phyloP scores from a whole-genome alignment of 2,329 filamentous ascomycete species.

The Amphichorda felina region DNA sequence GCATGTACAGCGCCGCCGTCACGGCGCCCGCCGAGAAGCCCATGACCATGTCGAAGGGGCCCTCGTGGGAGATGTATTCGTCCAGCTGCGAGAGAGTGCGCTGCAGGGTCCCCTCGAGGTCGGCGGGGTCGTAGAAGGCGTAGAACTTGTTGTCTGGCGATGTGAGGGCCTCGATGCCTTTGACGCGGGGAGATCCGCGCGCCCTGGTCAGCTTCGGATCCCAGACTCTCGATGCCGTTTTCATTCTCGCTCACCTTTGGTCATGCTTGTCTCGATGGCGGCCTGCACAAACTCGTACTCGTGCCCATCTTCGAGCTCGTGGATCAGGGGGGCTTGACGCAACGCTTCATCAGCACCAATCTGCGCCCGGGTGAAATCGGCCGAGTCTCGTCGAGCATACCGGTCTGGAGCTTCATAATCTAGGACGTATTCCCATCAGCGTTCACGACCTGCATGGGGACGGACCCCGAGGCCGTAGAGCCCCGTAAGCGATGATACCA shows the following conservation, averaged over 20 bases:
- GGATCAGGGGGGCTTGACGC: not conserved
- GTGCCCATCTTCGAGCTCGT: not conserved
- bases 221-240: no score
- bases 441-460: no score
- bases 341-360: no score
- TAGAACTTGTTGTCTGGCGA: not conserved
- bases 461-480: no score
- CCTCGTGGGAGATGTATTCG: constrained; percentile 6
- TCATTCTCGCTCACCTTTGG: constrained; percentile 3
- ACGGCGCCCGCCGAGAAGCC: constrained; percentile 11
- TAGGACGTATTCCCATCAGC: no score
- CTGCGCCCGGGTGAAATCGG: no score
- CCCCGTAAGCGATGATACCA: no score
- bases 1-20: constrained; percentile 2
- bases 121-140: constrained; percentile 1
- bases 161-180: not conserved
- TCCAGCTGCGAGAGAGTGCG: constrained; percentile 3
- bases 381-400: no score
- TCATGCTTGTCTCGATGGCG: not conserved
- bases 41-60: constrained; percentile 10
- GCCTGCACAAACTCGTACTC: constrained; percentile 1
- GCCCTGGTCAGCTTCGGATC: no score
- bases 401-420: no score
- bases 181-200: no score
- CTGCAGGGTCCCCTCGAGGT: not conserved